Evolutionary conservation across 2,329 filamentous ascomycete species (phyloP).

Genomic region (Microthyrium microscopicum): DNA sequence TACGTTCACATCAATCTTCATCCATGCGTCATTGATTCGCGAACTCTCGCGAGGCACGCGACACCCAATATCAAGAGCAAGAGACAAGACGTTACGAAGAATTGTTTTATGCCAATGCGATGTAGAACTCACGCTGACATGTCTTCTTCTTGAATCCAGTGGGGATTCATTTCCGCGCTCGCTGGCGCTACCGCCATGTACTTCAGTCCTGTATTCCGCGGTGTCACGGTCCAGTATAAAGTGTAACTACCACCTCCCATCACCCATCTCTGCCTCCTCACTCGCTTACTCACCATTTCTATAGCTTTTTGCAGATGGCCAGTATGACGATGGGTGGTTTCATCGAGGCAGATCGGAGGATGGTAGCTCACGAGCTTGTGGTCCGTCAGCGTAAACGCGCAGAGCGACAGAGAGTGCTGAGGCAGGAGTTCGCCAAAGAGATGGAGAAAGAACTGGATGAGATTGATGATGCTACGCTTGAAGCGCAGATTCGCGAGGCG

Average conservation of each 20-base stretch:
- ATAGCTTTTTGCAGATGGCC: slow-evolving; percentile 69
- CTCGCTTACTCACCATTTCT: slow-evolving; percentile 1
- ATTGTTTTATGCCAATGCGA: slow-evolving; percentile 4
- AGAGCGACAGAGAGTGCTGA: too few relatives aligned
- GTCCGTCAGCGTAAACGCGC: slow-evolving; percentile 49
- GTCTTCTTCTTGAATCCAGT: slow-evolving; percentile 24
- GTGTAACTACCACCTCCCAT: slow-evolving; percentile 35
- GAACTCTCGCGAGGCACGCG: neutral
- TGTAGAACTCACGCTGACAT: slow-evolving; percentile 1
- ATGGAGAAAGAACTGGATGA: too few relatives aligned
- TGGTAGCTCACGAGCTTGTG: slow-evolving; percentile 49
- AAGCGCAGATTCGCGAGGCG: too few relatives aligned
- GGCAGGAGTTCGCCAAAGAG: slow-evolving; percentile 50
- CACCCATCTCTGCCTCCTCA: neutral
- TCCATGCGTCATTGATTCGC: neutral
- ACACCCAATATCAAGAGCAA: slow-evolving; percentile 2
- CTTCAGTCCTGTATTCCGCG: slow-evolving; percentile 55
- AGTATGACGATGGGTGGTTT: slow-evolving; percentile 66
- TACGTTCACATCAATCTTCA: slow-evolving; percentile 16
- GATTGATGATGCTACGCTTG: too few relatives aligned
- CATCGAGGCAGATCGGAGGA: slow-evolving; percentile 55
- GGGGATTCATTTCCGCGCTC: slow-evolving; percentile 49
- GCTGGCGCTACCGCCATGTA: slow-evolving; percentile 45
- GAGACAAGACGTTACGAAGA: neutral
- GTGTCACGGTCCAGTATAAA: slow-evolving; percentile 60